Evolutionary conservation across 2,329 filamentous ascomycete genomes (phyloP).

Genomic region (Tolypocladium pustulatum): DNA sequence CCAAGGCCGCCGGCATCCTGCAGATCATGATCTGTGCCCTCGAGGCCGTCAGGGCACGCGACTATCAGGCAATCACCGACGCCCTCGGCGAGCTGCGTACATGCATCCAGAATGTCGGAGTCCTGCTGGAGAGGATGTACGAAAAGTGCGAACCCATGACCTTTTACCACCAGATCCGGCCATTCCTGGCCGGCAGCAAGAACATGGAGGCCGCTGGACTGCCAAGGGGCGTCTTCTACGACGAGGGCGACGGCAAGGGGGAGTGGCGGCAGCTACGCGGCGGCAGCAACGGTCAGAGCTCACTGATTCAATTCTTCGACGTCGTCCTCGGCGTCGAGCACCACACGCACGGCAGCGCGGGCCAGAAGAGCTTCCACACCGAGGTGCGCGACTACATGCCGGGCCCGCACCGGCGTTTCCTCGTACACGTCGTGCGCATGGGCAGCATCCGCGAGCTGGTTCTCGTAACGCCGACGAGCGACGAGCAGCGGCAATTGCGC

Average conservation of each 20-base stretch:
- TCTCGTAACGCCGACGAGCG: slow-evolving; percentile 39
- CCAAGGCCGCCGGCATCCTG: slow-evolving; percentile 63
- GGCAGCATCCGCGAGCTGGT: slow-evolving; percentile 67
- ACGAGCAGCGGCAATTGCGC: slow-evolving; percentile 32
- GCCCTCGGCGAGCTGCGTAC: slow-evolving; percentile 55
- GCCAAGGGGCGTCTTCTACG: slow-evolving; percentile 75
- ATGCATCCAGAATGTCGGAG: slow-evolving; percentile 57
- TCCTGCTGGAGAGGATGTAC: slow-evolving; percentile 71
- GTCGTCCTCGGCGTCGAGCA: slow-evolving; percentile 78
- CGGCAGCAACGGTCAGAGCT: slow-evolving; percentile 88
- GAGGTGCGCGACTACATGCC: slow-evolving; percentile 90
- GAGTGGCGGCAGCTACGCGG: slow-evolving; percentile 72
- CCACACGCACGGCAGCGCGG: slow-evolving; percentile 26
- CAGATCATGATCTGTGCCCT: slow-evolving; percentile 71
- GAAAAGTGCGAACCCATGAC: slow-evolving; percentile 77
- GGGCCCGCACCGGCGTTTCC: slow-evolving; percentile 67
- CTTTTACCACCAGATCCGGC: slow-evolving; percentile 83
- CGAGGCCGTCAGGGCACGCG: slow-evolving; percentile 49
- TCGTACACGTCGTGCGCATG: slow-evolving; percentile 57
- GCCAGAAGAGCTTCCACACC: slow-evolving; percentile 33
- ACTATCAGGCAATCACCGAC: slow-evolving; percentile 48
- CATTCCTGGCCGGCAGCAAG: slow-evolving; percentile 82
- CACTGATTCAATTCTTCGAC: slow-evolving; percentile 88
- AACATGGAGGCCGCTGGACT: slow-evolving; percentile 83
- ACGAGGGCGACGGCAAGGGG: slow-evolving; percentile 56